Evolutionary conservation across 2,329 filamentous ascomycete species (phyloP), one percentile per base, ranked within the genome.

Genomic region (Didymosphaeria variabile): DNA sequence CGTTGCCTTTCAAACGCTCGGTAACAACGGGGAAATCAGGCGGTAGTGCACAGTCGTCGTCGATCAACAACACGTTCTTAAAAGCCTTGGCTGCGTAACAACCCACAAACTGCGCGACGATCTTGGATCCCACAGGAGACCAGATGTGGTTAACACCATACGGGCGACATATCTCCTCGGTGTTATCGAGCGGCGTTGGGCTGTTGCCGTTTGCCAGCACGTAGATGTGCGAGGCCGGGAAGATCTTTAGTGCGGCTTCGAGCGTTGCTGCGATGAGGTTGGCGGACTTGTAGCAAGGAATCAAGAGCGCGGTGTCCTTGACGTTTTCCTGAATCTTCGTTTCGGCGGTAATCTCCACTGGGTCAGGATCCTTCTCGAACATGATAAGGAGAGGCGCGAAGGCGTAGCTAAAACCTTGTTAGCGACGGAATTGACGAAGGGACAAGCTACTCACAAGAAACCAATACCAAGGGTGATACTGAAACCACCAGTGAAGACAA

Each of bases 121-220:
- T 82, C 65, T 85, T 84, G 0, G 79, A 82, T 1, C 82, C 82
- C 10, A 84, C 76, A 0, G 82, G 81, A 6, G 76, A 79, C 82
- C 83, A 85, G 51, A 83, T 70, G 60, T 84, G 81, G 55, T 83
- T 82, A 15, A 84, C 82, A 12, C 80, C 80, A 47, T 80, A 83
- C 1, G 66, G 65, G 0, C 67, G 68, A 62, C 81, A 83, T 19
- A 84, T 73, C 2, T 81, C 78, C 58, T 82, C 82, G 0, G 83
- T 84, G 38, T 82, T 76, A 63, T 84, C 83, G 1, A 84, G 69
- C 1, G 83, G 82, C 0, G 73, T 79, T 1, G 79, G 74, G 17
- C 78, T 81, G 67, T 84, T 83, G 36, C 83, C 83, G 57, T 84
- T 85, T 1, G 82, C 83, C 19, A 84, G 78, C 34, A 82, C 81